These are phyloP conservation scores for Sporopachydermia lactativora DNA, from an alignment of 805 yeast species.

Conservation along the genomic window DNA sequence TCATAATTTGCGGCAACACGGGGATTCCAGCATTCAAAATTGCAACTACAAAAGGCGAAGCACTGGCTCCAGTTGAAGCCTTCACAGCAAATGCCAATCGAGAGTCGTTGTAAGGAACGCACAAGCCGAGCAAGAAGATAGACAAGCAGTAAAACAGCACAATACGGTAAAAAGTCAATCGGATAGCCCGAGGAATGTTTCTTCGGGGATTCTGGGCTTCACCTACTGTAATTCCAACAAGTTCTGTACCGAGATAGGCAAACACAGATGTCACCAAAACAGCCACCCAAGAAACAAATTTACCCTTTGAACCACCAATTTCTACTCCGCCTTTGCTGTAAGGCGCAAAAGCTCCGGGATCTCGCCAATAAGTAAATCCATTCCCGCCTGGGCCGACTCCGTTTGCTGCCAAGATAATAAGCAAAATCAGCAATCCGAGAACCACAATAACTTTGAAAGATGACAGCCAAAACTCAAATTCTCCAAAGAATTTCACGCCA, in stretches of 20 bases:
- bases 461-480: conserved; percentile 40
- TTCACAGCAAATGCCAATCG: conserved; percentile 22
- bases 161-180: conserved; percentile 56
- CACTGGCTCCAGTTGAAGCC: conserved; percentile 48
- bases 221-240: conserved; percentile 59
- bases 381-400: conserved; percentile 75
- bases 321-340: conserved; percentile 25
- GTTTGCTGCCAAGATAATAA: conserved; percentile 43
- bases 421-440: conserved; percentile 49
- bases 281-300: conserved; percentile 47
- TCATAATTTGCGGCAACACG: conserved; percentile 61
- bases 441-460: conserved; percentile 50
- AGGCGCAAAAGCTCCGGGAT: conserved; percentile 51
- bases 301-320: conserved; percentile 33
- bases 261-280: conserved; percentile 53
- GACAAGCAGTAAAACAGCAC: conserved; percentile 46
- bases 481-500: conserved; percentile 33
- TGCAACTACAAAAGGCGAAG: conserved; percentile 80
- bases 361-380: conserved; percentile 48
- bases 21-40: conserved; percentile 48
- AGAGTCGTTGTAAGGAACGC: conserved; percentile 47
- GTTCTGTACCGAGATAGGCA: conserved; percentile 59
- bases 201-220: conserved; percentile 59
- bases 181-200: conserved; percentile 59
- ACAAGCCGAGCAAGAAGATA: conserved; percentile 50